Evolutionary conservation across 495 filamentous ascomycete species (phyloP), one percentile per base, ranked within the genome.

Genomic region (Annulohypoxylon stygium): DNA sequence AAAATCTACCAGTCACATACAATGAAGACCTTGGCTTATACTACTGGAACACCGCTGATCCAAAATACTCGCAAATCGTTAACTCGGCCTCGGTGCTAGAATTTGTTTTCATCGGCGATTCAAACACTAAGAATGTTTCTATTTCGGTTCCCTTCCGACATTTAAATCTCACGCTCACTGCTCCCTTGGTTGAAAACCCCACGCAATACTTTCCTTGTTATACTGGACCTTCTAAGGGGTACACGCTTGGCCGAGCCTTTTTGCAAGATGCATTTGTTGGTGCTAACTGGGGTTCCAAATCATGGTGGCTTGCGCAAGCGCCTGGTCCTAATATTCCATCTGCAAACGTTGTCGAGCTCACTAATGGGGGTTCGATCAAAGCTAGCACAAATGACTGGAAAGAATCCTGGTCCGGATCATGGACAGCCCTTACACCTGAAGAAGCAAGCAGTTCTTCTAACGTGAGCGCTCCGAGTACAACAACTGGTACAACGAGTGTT

Each of bases 211-310:
- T 90, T 69, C 88, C 88, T 16, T 88, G 86, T 59, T 77, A 80
- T 37, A 80, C 81, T 0, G 78, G 78, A 25, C 37, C 51, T 0
- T 51, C 70, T 20, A 67, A 67, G 20, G 41, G 25, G 4, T 86
- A 80, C 45, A 72, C 70, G 8, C 83, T 90, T 36, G 87, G 87
- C 1, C 81, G 88, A 25, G 81, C 87, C 1, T 90, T 90, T 61
- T 70, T 90, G 11, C 88, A 90, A 71, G 86, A 86, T 25, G 84
- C 87, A 5, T 89, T 89, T 64, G 65, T 89, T 0, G 87, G 85
- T 14, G 81, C 82, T 5, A 87, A 88, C 76, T 88, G 82, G 81
- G 76, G 66, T 36, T 61, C 71, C n/a, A 81, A 81, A 8, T 79
- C 69, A 11, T 86, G 81, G 80, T 87, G 82, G 74, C 75, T 87